A percentile compares a stretch with the other conserved stretches of the same genome.
phyloP scores from a whole-genome alignment of 2,329 filamentous ascomycete genomes.

The Plectosphaerella sp. region DNA sequence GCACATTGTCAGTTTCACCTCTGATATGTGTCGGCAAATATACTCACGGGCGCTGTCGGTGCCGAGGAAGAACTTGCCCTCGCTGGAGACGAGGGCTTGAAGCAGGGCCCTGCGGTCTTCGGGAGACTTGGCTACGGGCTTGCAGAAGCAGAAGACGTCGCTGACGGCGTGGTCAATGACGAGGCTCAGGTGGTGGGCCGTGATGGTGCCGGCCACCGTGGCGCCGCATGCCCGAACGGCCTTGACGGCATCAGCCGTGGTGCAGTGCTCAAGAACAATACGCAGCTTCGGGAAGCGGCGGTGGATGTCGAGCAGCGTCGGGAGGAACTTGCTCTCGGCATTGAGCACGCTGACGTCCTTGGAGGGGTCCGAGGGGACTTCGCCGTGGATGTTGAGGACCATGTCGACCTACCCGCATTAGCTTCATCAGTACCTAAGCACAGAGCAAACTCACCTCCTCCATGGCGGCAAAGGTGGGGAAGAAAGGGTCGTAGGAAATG shows the following conservation, averaged over 20 bases:
- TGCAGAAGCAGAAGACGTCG: slow-evolving; percentile 64
- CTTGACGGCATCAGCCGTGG: slow-evolving; percentile 74
- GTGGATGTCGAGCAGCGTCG: slow-evolving; percentile 71
- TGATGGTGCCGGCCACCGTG: slow-evolving; percentile 54
- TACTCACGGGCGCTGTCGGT: slow-evolving; percentile 63
- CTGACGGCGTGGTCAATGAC: slow-evolving; percentile 67
- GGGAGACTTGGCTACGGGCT: slow-evolving; percentile 66
- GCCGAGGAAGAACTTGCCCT: slow-evolving; percentile 69
- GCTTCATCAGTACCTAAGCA: too few relatives aligned
- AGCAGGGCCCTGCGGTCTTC: slow-evolving; percentile 70
- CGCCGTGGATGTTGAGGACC: slow-evolving; percentile 91
- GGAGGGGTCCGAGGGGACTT: slow-evolving; percentile 50
- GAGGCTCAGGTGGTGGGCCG: slow-evolving; percentile 76
- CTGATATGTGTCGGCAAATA: slow-evolving; percentile 9
- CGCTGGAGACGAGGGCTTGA: slow-evolving; percentile 53
- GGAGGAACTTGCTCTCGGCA: slow-evolving; percentile 74
- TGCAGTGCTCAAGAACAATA: slow-evolving; percentile 77
- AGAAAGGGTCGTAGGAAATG: slow-evolving; percentile 64
- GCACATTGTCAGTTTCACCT: background rate
- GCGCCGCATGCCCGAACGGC: slow-evolving; percentile 73
- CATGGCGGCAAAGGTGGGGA: slow-evolving; percentile 85
- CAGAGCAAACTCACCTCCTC: slow-evolving; percentile 40
- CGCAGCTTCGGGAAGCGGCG: slow-evolving; percentile 67
- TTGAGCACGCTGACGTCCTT: slow-evolving; percentile 54
- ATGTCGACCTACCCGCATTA: slow-evolving; percentile 49